A percentile compares a stretch with the other conserved stretches of the same genome.
phyloP scores from a whole-genome alignment of 805 yeast species.

The Saccharomyces paradoxus region DNA sequence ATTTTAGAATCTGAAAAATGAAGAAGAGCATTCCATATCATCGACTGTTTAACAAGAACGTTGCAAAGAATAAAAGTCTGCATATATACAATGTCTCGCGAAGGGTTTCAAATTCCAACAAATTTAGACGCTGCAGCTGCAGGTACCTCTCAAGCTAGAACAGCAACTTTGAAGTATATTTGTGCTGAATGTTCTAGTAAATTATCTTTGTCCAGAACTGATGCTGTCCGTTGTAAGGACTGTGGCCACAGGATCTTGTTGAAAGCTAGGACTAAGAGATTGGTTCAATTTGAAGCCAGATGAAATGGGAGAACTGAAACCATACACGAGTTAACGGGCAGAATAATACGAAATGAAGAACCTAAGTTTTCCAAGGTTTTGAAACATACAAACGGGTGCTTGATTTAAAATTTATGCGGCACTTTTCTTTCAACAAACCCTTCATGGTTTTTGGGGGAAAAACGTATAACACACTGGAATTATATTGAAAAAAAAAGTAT shows the following conservation, averaged over 20 bases:
- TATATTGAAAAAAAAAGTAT: not conserved
- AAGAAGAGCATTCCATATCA: not conserved
- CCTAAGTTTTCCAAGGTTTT: not conserved
- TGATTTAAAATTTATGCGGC: not conserved
- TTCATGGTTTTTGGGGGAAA: not conserved
- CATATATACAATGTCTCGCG: conserved; percentile 47
- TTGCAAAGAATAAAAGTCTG: not conserved
- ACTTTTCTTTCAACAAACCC: not conserved
- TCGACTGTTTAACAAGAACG: not conserved
- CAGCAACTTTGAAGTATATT: conserved; percentile 82
- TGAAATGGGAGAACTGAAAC: conserved; percentile 21
- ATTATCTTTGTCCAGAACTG: conserved; percentile 80
- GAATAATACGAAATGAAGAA: not conserved
- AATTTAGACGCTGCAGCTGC: conserved; percentile 83
- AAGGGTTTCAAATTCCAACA: conserved; percentile 80
- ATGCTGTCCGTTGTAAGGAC: conserved; percentile 95
- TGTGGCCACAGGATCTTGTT: conserved; percentile 97
- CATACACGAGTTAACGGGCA: not conserved
- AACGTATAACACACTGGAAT: not conserved
- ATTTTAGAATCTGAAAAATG: not conserved
- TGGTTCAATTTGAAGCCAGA: conserved; percentile 85
- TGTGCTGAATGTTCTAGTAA: conserved; percentile 95
- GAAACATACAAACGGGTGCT: not conserved
- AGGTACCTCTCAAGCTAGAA: conserved; percentile 58
- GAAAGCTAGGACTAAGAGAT: conserved; percentile 95